Percentiles rank a stretch among this genome's conserved stretches.
Conservation (phyloP, 768 basidiomycete species). For the Lentinula detonsa region DNA sequence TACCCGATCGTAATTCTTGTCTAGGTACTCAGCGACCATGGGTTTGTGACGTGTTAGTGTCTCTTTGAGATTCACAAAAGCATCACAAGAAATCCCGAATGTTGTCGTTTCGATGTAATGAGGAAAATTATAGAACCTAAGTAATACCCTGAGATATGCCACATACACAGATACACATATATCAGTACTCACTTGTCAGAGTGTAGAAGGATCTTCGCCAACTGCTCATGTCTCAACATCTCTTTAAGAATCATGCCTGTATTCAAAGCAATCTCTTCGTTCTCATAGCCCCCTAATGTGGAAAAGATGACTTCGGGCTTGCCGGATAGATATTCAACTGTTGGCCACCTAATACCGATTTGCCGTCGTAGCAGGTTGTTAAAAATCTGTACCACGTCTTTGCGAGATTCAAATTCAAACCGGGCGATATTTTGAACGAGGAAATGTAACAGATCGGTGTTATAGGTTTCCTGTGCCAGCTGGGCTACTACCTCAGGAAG, state of each 20-base stretch:
- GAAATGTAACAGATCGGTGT: slow-evolving; percentile 76
- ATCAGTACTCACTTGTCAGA: slow-evolving; percentile 80
- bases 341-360: slow-evolving; percentile 92
- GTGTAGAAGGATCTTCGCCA: slow-evolving; percentile 85
- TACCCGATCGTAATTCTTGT: slow-evolving; percentile 95
- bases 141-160: neutral
- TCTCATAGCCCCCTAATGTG: slow-evolving; percentile 86
- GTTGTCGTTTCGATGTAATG: slow-evolving; percentile 96
- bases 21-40: slow-evolving; percentile 96
- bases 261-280: slow-evolving; percentile 94
- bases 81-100: slow-evolving; percentile 97
- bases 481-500: slow-evolving; percentile 88
- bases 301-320: slow-evolving; percentile 76
- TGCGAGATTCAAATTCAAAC: slow-evolving; percentile 92
- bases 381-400: slow-evolving; percentile 81
- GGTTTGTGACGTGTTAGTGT: slow-evolving; percentile 94
- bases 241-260: slow-evolving; percentile 98
- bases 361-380: slow-evolving; percentile 87
- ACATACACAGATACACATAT: slow-evolving; percentile 7
- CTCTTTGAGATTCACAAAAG: slow-evolving; percentile 96
- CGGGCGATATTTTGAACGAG: slow-evolving; percentile 78
- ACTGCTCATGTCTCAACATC: slow-evolving; percentile 89
- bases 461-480: slow-evolving; percentile 93
- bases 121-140: slow-evolving; percentile 93
- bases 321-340: slow-evolving; percentile 85